Evolutionary conservation across 176 grass and related monocot species (phyloP), one percentile per base, ranked within the genome.

Genomic region (Musa acuminata): DNA sequence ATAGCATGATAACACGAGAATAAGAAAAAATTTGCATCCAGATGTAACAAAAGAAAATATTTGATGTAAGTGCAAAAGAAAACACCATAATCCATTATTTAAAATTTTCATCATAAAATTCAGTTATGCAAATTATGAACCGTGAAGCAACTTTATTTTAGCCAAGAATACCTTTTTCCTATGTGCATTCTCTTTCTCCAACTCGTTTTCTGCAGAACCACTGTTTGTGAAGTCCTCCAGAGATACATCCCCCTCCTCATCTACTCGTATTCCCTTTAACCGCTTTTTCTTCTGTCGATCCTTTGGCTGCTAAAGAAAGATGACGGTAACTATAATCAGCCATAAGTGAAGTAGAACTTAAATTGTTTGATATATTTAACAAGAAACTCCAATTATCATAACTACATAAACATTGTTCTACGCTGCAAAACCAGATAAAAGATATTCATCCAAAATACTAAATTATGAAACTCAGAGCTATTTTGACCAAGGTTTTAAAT

Each of bases 241-340:
- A n/a, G 75, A 87, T 76, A 99, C 86, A 87, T 99, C 88, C 73
- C 91, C 96, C 20, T 95, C 88, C 74, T 76, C 90, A 86, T 95
- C 96, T 62, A 95, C 91, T 66, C 87, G 93, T 80, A 95, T 91
- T 64, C 83, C 91, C 82, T 95, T 99, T 26, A 80, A 79, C 49
- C 89, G 85, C 77, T 88, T 99, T 83, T 84, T 99, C 86, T 89
- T 99, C 77, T 81, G 79, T 51, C 91, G 72, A 77, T 99, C 96
- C 84, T 95, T 99, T 21, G 91, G 84, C 91, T 99, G 76, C 58
- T 27, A 83, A 79, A 49, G 25, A 62, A 73, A 80, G 35, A 43
- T 74, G 26, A 19, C 60, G 69, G 62, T 75, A 71, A 26, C 50
- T 4, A 74, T 19, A 55, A 14, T 74, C 23, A 57, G 72, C 4